Evolutionary conservation across 148 eudicot genomes (phyloP).

Genomic region (Fagopyrum homotropicum): DNA sequence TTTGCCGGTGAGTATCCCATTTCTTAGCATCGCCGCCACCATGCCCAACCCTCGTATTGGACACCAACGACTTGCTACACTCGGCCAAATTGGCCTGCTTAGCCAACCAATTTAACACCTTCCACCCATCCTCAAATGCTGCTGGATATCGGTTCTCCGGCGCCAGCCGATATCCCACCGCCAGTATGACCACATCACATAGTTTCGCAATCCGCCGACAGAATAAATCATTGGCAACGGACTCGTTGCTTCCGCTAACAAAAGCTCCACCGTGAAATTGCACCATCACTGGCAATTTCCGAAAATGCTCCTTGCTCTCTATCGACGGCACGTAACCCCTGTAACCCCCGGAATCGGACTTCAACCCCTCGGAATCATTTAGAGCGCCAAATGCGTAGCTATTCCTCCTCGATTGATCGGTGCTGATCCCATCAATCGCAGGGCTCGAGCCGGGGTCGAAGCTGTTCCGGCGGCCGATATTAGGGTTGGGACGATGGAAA

Average conservation of each 20-base stretch:
- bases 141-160: constrained; percentile 87
- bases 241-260: constrained; percentile 84
- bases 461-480: constrained; percentile 42
- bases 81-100: constrained; percentile 93
- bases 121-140: constrained; percentile 91
- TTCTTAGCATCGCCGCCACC: constrained; percentile 45
- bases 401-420: constrained; percentile 33
- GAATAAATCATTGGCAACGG: constrained; percentile 73
- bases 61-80: constrained; percentile 54
- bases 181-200: constrained; percentile 79
- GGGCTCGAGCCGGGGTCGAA: constrained; percentile 23
- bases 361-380: constrained; percentile 23
- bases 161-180: constrained; percentile 88
- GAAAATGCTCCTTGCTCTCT: constrained; percentile 20
- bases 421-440: constrained; percentile 11
- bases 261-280: constrained; percentile 96
- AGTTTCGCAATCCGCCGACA: constrained; percentile 71
- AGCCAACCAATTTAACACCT: constrained; percentile 85
- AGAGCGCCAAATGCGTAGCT: constrained; percentile 32
- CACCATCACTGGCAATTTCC: constrained; percentile 79
- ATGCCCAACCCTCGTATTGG: constrained; percentile 16
- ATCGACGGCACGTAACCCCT: constrained; percentile 54
- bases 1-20: constrained; percentile 47
- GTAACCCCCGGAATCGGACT: constrained; percentile 36
- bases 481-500: constrained; percentile 8